Conservation (phyloP, 2,329 filamentous ascomycete species). For the Clarireedia hainanense region DNA sequence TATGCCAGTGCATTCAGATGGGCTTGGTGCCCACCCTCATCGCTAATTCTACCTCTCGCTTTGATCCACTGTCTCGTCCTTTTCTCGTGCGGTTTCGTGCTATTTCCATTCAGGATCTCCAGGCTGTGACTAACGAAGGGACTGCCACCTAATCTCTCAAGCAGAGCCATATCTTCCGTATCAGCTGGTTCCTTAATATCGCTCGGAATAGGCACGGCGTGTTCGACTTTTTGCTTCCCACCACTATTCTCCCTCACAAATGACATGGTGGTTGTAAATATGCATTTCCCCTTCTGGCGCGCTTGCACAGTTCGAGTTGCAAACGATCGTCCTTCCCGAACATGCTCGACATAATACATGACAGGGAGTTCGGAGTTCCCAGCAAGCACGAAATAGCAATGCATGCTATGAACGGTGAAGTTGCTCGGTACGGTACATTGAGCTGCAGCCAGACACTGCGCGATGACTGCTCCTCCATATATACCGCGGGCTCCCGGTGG, state of each 20-base stretch:
- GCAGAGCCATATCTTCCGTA: conserved; percentile 34
- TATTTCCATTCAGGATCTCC: conserved; percentile 46
- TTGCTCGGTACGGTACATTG: conserved; percentile 75
- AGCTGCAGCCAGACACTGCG: conserved; percentile 80
- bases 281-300: conserved; percentile 75
- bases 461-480: conserved; percentile 88
- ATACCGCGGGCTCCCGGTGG: conserved; percentile 87
- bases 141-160: conserved; percentile 22
- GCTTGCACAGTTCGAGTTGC: conserved; percentile 95
- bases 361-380: conserved; percentile 80
- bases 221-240: conserved; percentile 47
- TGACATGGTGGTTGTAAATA: conserved; percentile 92
- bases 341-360: conserved; percentile 89
- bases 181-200: conserved; percentile 33
- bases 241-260: conserved; percentile 64
- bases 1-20: conserved; percentile 87
- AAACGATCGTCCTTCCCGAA: conserved; percentile 84
- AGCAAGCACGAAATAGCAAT: conserved; percentile 97
- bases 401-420: conserved; percentile 90
- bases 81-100: conserved; percentile 52
- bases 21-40: conserved; percentile 65
- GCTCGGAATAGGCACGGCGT: conserved; percentile 54
- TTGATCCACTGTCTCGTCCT: conserved; percentile 68
- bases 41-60: conserved; percentile 65
- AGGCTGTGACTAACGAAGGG: conserved; percentile 53